These are phyloP conservation scores for Carex sylvatica DNA, from an alignment of 202 grass and related monocot genomes.

Conservation along the genomic window DNA sequence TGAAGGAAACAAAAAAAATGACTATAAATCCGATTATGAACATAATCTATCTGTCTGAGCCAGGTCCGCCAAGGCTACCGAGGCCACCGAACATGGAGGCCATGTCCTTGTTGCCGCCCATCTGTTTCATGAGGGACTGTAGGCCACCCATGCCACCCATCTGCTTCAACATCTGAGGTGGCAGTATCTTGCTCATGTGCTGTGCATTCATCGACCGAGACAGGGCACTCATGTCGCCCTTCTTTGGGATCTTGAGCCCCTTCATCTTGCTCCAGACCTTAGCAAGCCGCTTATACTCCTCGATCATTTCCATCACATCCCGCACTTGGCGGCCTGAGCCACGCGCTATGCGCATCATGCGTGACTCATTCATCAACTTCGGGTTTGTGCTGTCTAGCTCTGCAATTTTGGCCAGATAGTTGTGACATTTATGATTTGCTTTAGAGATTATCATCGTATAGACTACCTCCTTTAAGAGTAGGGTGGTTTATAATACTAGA, in stretches of 20 bases:
- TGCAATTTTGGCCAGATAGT: slow-evolving; percentile 26
- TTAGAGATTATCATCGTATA: background rate
- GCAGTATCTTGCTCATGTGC: slow-evolving; percentile 75
- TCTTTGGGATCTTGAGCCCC: slow-evolving; percentile 82
- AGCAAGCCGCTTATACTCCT: slow-evolving; percentile 89
- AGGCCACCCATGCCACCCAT: slow-evolving; percentile 73
- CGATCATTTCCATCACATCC: slow-evolving; percentile 83
- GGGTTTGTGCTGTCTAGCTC: slow-evolving; percentile 84
- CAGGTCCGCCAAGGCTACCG: slow-evolving; percentile 24
- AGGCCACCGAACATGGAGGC: slow-evolving; percentile 58
- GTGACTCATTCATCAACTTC: slow-evolving; percentile 75
- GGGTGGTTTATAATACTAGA: background rate
- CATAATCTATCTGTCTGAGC: slow-evolving; percentile 37
- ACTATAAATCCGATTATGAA: background rate
- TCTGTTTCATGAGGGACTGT: slow-evolving; percentile 83
- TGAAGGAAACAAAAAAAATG: slow-evolving; percentile 4
- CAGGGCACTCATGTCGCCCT: slow-evolving; percentile 74
- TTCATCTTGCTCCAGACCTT: slow-evolving; percentile 93
- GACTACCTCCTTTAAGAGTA: background rate
- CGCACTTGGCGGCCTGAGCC: slow-evolving; percentile 62
- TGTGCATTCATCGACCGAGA: slow-evolving; percentile 69
- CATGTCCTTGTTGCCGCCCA: slow-evolving; percentile 83
- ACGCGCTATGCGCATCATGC: slow-evolving; percentile 58
- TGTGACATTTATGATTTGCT: background rate
- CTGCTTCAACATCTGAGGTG: slow-evolving; percentile 83